These are phyloP conservation scores for Fusarium papillatum DNA, from an alignment of 2,329 filamentous ascomycete species.

Conservation along the genomic window DNA sequence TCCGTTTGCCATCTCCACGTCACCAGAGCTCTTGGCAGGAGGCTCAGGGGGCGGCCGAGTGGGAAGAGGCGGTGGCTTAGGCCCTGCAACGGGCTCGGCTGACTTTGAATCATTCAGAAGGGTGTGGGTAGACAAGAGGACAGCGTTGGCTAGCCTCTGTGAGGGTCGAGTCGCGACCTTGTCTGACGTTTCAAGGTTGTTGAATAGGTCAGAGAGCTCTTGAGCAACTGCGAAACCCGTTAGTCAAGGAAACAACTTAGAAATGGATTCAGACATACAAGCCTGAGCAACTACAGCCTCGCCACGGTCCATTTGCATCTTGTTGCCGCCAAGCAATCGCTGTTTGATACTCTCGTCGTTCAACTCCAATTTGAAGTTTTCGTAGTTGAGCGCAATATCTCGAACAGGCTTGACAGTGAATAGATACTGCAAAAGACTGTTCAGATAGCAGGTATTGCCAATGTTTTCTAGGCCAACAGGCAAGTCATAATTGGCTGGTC, in stretches of 20 bases:
- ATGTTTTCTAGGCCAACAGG: constrained; percentile 94
- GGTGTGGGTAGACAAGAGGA: constrained; percentile 70
- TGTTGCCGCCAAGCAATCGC: constrained; percentile 82
- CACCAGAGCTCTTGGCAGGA: constrained; percentile 46
- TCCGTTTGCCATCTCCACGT: constrained; percentile 52
- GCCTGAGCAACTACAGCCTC: constrained; percentile 77
- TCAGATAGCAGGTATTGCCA: constrained; percentile 97
- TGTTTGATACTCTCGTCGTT: constrained; percentile 72
- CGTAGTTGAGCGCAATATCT: constrained; percentile 83
- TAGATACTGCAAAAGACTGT: constrained; percentile 95
- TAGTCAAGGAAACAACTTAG: constrained; percentile 41
- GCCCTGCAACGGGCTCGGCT: constrained; percentile 36
- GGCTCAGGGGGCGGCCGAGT: constrained; percentile 59
- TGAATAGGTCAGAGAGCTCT: constrained; percentile 79
- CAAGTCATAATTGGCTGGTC: constrained; percentile 61
- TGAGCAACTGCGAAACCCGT: constrained; percentile 71
- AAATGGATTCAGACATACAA: constrained; percentile 70
- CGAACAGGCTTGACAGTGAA: constrained; percentile 89
- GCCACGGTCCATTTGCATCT: constrained; percentile 62
- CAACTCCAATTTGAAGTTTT: constrained; percentile 77
- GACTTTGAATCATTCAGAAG: constrained; percentile 50
- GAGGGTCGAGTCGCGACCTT: constrained; percentile 76
- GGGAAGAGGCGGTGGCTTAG: constrained; percentile 63
- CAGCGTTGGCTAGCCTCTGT: constrained; percentile 84
- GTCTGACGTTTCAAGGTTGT: constrained; percentile 75